Conservation (phyloP, 1,139 yeast genomes). For the Pichia sp. region DNA sequence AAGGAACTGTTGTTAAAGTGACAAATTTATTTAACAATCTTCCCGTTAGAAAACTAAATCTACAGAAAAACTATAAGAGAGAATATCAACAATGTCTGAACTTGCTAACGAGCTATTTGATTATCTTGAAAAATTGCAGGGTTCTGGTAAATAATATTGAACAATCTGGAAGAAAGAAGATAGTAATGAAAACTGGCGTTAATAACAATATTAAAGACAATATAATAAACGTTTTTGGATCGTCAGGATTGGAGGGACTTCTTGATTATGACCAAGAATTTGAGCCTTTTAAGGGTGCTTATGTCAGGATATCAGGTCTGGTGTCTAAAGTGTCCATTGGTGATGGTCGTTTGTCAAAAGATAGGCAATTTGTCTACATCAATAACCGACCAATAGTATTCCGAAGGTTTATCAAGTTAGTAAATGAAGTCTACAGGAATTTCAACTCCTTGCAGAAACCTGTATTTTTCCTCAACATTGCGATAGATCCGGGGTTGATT, state of each 20-base stretch:
- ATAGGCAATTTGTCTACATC: conserved; percentile 66
- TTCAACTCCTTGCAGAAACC: conserved; percentile 75
- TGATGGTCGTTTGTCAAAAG: conserved; percentile 59
- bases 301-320: conserved; percentile 44
- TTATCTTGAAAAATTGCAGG: conserved; percentile 51
- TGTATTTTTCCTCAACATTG: conserved; percentile 55
- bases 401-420: conserved; percentile 47
- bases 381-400: conserved; percentile 69
- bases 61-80: conserved; percentile 56
- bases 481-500: conserved; percentile 42
- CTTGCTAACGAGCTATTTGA: conserved; percentile 60
- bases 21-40: conserved; percentile 50
- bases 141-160: conserved; percentile 51
- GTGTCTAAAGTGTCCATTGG: conserved; percentile 77
- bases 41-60: conserved; percentile 71
- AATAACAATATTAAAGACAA: conserved; percentile 42
- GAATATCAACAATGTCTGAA: conserved; percentile 64
- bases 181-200: conserved; percentile 47
- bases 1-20: conserved; percentile 54
- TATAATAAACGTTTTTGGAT: conserved; percentile 63
- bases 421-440: conserved; percentile 66
- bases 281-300: conserved; percentile 17
- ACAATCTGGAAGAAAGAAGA: conserved; percentile 40
- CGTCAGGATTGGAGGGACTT: conserved; percentile 53
- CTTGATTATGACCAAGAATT: conserved; percentile 33